These are phyloP conservation scores for Clarireedia hainanense DNA, from an alignment of 2,329 filamentous ascomycete species.

Conservation along the genomic window DNA sequence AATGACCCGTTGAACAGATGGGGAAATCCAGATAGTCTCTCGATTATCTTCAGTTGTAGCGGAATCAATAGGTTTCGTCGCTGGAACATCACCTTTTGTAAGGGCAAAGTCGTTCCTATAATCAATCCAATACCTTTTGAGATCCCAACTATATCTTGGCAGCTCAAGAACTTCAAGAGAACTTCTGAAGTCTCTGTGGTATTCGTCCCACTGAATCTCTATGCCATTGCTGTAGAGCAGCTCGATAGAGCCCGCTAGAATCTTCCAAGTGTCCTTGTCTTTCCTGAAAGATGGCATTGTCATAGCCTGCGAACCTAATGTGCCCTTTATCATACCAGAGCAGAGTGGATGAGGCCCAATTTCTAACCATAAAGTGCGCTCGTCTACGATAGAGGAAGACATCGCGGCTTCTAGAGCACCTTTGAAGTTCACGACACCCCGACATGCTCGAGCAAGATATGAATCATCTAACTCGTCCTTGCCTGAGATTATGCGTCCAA, in stretches of 20 bases:
- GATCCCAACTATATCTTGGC: constrained; percentile 57
- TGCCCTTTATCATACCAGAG: neutral
- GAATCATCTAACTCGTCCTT: constrained; percentile 46
- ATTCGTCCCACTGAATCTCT: constrained; percentile 3
- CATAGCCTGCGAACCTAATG: neutral
- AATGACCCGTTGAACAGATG: neutral
- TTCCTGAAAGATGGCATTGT: neutral
- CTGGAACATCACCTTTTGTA: constrained; percentile 34
- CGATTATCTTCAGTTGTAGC: neutral
- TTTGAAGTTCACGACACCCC: constrained; percentile 57
- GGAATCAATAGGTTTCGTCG: neutral
- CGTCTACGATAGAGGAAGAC: constrained; percentile 48
- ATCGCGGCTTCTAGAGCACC: constrained; percentile 48
- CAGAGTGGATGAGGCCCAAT: neutral
- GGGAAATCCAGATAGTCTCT: neutral
- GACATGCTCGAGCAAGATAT: constrained; percentile 58
- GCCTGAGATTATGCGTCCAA: constrained; percentile 31
- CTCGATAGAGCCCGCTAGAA: neutral
- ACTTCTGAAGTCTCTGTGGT: neutral
- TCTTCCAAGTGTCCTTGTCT: constrained; percentile 30
- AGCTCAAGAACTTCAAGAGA: constrained; percentile 24
- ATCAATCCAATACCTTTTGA: constrained; percentile 58
- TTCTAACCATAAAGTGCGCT: constrained; percentile 32
- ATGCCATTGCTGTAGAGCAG: neutral
- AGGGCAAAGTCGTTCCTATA: constrained; percentile 50